Evolutionary conservation across 441 rosid species (phyloP).

Genomic region (Lepidium campestre): DNA sequence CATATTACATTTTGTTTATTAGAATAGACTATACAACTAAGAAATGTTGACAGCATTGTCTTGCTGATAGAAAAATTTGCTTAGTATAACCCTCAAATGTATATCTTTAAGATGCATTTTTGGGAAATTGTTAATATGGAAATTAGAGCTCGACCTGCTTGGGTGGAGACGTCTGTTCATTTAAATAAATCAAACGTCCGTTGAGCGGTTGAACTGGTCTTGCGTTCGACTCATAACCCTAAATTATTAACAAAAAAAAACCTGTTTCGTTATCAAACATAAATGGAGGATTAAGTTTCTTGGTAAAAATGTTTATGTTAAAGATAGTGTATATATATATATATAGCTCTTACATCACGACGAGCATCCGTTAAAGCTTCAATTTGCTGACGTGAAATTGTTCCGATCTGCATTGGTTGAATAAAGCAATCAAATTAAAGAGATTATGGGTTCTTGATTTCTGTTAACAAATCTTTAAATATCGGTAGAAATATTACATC

Average conservation of each 20-base stretch:
- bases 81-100: too few species aligned
- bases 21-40: not conserved
- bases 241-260: not conserved
- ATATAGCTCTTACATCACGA: slow-evolving; percentile 15
- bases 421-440: not conserved
- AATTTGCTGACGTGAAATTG: slow-evolving; percentile 22
- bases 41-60: too few species aligned
- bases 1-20: slow-evolving; percentile 1
- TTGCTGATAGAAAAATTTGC: too few species aligned
- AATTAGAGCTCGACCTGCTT: not conserved
- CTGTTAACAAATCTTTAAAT: not conserved
- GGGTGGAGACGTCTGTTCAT: not conserved
- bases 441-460: not conserved
- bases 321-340: too few species aligned
- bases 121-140: not conserved
- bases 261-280: not conserved
- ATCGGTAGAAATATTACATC: slow-evolving; percentile 25
- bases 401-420: slow-evolving; percentile 15
- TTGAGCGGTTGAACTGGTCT: slow-evolving; percentile 20
- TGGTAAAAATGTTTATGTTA: not conserved
- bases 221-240: slow-evolving; percentile 29
- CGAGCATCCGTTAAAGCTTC: slow-evolving; percentile 5
- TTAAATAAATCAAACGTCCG: slow-evolving; percentile 10
- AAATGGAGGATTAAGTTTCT: not conserved
- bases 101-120: not conserved